These are phyloP conservation scores for Mucor piriformis DNA, from an alignment of 371 early-diverging fungal species.

Conservation along the genomic window DNA sequence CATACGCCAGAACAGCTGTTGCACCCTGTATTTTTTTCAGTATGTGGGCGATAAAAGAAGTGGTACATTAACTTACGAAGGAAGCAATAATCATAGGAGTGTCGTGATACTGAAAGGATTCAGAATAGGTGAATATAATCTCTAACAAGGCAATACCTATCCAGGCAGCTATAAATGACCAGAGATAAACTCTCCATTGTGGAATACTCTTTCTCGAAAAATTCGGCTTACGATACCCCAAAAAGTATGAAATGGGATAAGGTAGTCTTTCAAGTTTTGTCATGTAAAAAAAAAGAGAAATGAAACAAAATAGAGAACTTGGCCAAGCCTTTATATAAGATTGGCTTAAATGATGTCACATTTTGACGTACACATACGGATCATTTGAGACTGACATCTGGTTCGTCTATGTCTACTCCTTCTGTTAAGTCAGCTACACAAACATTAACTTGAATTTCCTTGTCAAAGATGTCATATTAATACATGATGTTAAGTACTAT, in stretches of 20 bases:
- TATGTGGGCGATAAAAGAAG: background rate
- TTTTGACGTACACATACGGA: too few species aligned
- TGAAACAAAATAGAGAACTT: background rate
- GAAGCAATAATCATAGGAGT: slow-evolving; percentile 51
- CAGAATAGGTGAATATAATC: slow-evolving; percentile 33
- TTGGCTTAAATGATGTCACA: too few species aligned
- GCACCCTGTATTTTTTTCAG: slow-evolving; percentile 50
- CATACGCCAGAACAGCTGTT: slow-evolving; percentile 70
- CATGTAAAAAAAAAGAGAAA: background rate
- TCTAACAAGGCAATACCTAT: slow-evolving; percentile 43
- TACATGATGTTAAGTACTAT: too few species aligned
- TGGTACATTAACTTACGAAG: slow-evolving; percentile 39
- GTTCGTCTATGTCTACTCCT: too few species aligned
- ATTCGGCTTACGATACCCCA: slow-evolving; percentile 24
- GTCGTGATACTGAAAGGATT: slow-evolving; percentile 26
- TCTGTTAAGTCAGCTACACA: too few species aligned
- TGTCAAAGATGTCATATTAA: too few species aligned
- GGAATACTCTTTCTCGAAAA: slow-evolving; percentile 14
- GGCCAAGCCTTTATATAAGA: too few species aligned
- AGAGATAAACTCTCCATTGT: slow-evolving; percentile 39
- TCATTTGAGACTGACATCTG: too few species aligned
- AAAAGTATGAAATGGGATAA: slow-evolving; percentile 20
- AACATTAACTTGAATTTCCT: too few species aligned
- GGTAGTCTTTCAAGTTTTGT: slow-evolving; percentile 9
- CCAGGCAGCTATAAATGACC: slow-evolving; percentile 56